Evolutionary conservation across 345 rosid species (phyloP), one percentile per base, ranked within the genome.

Genomic region (Corchorus capsularis): DNA sequence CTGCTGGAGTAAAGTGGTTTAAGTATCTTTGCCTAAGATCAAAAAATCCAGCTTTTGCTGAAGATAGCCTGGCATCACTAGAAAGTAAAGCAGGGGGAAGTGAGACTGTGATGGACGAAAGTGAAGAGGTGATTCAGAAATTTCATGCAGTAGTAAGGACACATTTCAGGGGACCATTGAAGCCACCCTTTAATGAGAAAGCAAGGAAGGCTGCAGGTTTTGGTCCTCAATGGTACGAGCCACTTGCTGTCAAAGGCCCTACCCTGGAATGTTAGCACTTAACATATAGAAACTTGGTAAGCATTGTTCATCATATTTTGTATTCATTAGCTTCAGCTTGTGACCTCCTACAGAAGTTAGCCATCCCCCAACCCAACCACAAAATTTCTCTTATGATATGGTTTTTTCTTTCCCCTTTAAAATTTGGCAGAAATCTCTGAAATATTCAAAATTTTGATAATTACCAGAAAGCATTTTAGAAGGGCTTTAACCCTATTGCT

Each of bases 181-280:
- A 95, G 83, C 99, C 96, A 2, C 97, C 98, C n/a, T 93, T 93
- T 62, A 93, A 95, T 22, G 93, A 82, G 39, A 85, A 85, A 77
- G 98, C 98, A n/a, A 91, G 98, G 77, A 86, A 87, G 80, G 91
- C 98, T 79, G 98, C 99, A 19, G 98, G 98, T 5, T 95, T 95
- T 78, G 97, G 90, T 41, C 91, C 91, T 83, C 87, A 75, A 20
- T 93, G 98, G 98, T 93, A 91, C 64, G 94, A 91, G 77, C 97
- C 99, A 45, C 98, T 94, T 50, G 92, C 97, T 17, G 67, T 80
- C 79, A 90, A 90, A 83, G 91, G 80, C 49, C 76, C 80, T 27
- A 12, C 49, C 27, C 19, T 39, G 1, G 72, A 72, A 35, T 72
- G 50, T 34, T 35, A 64, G 43, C 13, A 2, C 19, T 34, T 43